phyloP scores from a whole-genome alignment of 345 rosid species.

The Camelina sativa region DNA sequence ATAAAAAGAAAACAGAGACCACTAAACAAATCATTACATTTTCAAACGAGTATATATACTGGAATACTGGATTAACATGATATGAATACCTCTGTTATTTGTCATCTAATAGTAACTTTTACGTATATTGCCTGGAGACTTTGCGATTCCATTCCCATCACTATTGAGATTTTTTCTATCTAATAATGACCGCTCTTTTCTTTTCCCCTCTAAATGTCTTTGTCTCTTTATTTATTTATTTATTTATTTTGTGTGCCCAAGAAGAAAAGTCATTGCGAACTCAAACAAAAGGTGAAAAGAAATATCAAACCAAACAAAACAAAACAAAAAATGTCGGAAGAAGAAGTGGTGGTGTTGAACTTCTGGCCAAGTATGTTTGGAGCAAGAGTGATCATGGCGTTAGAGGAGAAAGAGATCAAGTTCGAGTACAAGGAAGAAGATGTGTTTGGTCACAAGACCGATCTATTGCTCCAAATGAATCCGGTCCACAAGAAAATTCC shows the following conservation, averaged over 20 bases:
- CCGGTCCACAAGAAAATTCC: constrained; percentile 46
- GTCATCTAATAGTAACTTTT: neutral
- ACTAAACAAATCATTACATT: too few species aligned
- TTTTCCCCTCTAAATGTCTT: too few species aligned
- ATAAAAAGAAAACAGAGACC: too few species aligned
- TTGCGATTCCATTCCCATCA: too few species aligned
- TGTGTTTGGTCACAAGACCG: constrained; percentile 40
- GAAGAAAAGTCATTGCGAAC: neutral
- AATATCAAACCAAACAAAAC: neutral
- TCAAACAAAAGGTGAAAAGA: neutral
- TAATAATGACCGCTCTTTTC: too few species aligned
- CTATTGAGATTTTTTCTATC: too few species aligned
- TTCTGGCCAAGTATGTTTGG: constrained; percentile 51
- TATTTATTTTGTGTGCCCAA: too few species aligned
- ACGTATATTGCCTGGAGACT: too few species aligned
- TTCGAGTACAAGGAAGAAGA: constrained; percentile 47
- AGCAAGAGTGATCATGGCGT: constrained; percentile 46
- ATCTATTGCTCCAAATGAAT: constrained; percentile 40
- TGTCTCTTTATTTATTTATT: too few species aligned
- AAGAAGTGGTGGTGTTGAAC: constrained; percentile 43
- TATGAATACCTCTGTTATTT: neutral
- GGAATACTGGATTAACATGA: neutral
- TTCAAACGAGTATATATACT: too few species aligned
- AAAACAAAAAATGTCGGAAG: constrained; percentile 35
- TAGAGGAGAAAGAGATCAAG: constrained; percentile 41